phyloP scores from a whole-genome alignment of 768 basidiomycete species.

The Sutorius australiensis region DNA sequence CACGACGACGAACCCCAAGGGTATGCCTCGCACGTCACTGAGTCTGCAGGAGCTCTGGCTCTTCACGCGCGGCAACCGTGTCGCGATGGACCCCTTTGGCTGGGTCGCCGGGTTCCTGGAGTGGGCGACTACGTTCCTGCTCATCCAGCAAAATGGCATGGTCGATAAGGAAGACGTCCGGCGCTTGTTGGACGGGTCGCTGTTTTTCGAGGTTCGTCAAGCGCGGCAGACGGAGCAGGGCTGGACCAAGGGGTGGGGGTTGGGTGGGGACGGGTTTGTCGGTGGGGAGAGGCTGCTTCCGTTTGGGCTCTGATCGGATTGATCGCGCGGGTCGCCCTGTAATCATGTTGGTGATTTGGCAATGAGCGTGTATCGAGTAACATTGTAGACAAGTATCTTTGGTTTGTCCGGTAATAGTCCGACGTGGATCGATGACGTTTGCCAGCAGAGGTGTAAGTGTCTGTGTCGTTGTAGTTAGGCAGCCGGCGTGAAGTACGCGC shows the following conservation, averaged over 20 bases:
- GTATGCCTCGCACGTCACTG: conserved; percentile 18
- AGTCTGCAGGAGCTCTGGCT: conserved; percentile 32
- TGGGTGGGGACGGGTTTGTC: conserved; percentile 31
- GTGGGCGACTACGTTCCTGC: conserved; percentile 36
- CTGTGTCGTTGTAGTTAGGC: background rate
- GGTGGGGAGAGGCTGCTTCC: conserved; percentile 29
- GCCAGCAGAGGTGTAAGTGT: conserved; percentile 15
- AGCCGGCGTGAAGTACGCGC: background rate
- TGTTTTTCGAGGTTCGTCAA: conserved; percentile 34
- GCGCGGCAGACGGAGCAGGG: conserved; percentile 18
- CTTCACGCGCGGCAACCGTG: conserved; percentile 29
- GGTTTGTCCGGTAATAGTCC: background rate
- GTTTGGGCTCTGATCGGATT: conserved; percentile 20
- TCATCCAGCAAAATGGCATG: conserved; percentile 39
- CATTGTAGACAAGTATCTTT: background rate
- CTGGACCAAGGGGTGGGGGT: conserved; percentile 30
- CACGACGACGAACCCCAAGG: conserved; percentile 3
- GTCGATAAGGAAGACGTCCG: conserved; percentile 42
- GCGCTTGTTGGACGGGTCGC: conserved; percentile 39
- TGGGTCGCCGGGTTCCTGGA: conserved; percentile 36
- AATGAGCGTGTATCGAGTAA: background rate
- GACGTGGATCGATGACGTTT: background rate
- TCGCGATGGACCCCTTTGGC: conserved; percentile 37
- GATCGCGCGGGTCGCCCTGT: background rate
- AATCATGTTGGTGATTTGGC: too few species aligned